Percentiles rank a stretch among this genome's conserved stretches.
These are phyloP conservation scores for Arabidopsis arenosa DNA, from an alignment of 345 rosid genomes.

Conservation along the genomic window DNA sequence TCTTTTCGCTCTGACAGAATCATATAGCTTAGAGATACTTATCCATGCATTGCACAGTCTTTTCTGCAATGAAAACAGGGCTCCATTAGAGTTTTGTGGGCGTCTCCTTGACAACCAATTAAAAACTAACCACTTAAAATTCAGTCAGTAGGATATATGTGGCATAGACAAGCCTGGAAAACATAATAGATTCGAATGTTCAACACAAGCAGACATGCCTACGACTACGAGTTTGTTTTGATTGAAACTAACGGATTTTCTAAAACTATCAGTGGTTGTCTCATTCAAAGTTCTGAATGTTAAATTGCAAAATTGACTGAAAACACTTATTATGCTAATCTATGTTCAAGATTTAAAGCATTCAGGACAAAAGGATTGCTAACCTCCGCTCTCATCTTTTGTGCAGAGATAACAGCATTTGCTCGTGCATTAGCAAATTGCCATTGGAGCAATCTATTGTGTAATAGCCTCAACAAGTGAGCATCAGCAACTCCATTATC, in stretches of 20 bases:
- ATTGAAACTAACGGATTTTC: neutral
- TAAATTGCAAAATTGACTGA: neutral
- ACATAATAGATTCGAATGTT: neutral
- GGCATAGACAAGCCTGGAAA: neutral
- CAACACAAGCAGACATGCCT: neutral
- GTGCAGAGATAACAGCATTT: slow-evolving; percentile 59
- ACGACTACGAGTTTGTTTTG: neutral
- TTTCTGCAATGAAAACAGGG: slow-evolving; percentile 55
- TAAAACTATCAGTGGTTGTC: neutral
- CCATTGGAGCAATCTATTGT: slow-evolving; percentile 85
- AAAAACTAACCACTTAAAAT: neutral
- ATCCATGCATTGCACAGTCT: slow-evolving; percentile 63
- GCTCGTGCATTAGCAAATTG: slow-evolving; percentile 84
- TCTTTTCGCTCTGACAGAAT: slow-evolving; percentile 73
- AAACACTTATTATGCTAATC: neutral
- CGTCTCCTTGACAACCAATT: neutral
- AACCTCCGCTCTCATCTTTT: slow-evolving; percentile 78
- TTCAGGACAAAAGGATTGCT: slow-evolving; percentile 17
- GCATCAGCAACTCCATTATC: slow-evolving; percentile 68
- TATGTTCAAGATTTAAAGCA: neutral
- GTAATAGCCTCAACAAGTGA: slow-evolving; percentile 69
- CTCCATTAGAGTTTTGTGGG: neutral
- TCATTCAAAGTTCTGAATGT: neutral
- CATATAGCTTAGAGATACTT: slow-evolving; percentile 63
- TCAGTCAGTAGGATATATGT: neutral